A percentile compares a stretch with the other conserved stretches of the same genome.
Conservation (phyloP, 345 rosid genomes). For the Noccaea bulbosa region DNA sequence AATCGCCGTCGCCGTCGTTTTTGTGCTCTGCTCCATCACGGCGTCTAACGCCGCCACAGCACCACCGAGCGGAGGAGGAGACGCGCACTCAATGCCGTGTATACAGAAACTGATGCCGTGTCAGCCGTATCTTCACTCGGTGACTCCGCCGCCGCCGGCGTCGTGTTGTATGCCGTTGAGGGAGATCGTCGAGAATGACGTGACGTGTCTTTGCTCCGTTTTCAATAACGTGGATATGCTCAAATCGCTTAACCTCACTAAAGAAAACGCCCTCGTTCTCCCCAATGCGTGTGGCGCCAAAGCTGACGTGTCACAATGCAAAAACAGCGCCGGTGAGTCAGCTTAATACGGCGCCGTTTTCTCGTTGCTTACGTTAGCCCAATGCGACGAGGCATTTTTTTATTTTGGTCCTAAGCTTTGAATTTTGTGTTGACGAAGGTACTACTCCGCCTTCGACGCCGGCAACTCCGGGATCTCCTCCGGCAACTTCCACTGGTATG, state of each 20-base stretch:
- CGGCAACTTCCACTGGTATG: slow-evolving; percentile 41
- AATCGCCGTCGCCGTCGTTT: slow-evolving; percentile 26
- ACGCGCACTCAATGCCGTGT: slow-evolving; percentile 45
- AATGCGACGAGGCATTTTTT: neutral
- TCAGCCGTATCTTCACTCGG: slow-evolving; percentile 47
- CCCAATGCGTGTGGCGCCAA: slow-evolving; percentile 59
- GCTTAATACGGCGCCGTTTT: neutral
- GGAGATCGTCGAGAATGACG: slow-evolving; percentile 39
- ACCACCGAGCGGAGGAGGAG: slow-evolving; percentile 32
- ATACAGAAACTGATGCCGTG: slow-evolving; percentile 62
- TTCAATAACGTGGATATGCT: slow-evolving; percentile 45
- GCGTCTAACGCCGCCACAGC: slow-evolving; percentile 10
- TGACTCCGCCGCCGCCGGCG: slow-evolving; percentile 43
- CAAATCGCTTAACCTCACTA: slow-evolving; percentile 50
- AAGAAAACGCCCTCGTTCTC: slow-evolving; percentile 52
- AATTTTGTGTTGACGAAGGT: slow-evolving; percentile 17
- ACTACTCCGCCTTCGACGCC: slow-evolving; percentile 37
- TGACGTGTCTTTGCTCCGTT: slow-evolving; percentile 57
- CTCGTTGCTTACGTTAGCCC: neutral
- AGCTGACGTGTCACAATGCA: slow-evolving; percentile 53
- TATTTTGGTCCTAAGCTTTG: neutral
- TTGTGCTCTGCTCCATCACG: slow-evolving; percentile 6
- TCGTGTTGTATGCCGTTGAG: slow-evolving; percentile 60
- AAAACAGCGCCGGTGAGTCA: slow-evolving; percentile 35
- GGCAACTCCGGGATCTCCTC: slow-evolving; percentile 36